Conservation (phyloP, 1,284 basidiomycete species). For the Mycena citricolor region DNA sequence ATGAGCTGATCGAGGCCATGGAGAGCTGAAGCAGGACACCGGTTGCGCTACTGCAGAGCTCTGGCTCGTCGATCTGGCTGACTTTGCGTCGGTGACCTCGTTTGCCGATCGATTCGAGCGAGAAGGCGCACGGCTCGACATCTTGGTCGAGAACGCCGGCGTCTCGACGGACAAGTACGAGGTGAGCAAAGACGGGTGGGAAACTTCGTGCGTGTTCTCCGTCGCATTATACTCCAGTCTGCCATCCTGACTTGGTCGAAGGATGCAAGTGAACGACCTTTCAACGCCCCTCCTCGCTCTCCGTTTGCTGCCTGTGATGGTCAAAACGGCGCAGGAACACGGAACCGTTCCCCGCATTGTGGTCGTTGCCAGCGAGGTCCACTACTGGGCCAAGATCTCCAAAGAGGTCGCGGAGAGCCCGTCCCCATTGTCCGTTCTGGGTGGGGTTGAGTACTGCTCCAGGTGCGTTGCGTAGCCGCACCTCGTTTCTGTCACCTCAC, state of each 20-base stretch:
- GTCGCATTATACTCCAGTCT: not conserved
- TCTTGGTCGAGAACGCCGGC: conserved; percentile 35
- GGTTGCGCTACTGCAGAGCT: conserved; percentile 27
- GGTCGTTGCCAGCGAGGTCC: conserved; percentile 27
- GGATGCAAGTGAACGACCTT: conserved; percentile 33
- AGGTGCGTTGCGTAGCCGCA: not conserved
- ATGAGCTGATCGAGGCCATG: not conserved
- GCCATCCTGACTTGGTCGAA: conserved; percentile 6
- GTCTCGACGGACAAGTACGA: conserved; percentile 18
- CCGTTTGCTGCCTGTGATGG: conserved; percentile 29
- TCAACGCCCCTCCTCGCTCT: conserved; percentile 27
- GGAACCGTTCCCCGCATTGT: conserved; percentile 24
- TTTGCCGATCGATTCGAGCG: conserved; percentile 31
- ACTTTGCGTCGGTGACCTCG: conserved; percentile 29
- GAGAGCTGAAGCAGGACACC: conserved; percentile 29
- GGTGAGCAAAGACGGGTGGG: conserved; percentile 32
- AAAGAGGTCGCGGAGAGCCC: conserved; percentile 17
- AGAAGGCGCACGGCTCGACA: conserved; percentile 31
- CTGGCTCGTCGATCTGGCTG: conserved; percentile 30
- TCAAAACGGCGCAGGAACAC: conserved; percentile 22
- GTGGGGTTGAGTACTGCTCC: conserved; percentile 1
- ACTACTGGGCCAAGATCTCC: conserved; percentile 24
- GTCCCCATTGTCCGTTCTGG: conserved; percentile 28
- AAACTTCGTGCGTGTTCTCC: conserved; percentile 26
- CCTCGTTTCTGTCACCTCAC: no score